These are phyloP conservation scores for Cucumis hystrix DNA, from an alignment of 306 rosid species.

Conservation along the genomic window DNA sequence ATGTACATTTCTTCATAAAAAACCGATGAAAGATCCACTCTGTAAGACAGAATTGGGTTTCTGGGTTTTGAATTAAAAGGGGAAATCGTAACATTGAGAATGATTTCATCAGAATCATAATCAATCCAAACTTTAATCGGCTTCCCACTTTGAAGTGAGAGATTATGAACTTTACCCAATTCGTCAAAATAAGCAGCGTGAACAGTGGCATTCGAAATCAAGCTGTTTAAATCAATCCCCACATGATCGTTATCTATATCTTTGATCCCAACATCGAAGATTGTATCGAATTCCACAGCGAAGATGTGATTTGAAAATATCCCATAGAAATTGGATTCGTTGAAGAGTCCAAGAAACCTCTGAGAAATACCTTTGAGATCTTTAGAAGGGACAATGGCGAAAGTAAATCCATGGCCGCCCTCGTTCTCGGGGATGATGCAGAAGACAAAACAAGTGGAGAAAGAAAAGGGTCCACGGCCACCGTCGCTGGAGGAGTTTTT, in stretches of 20 bases:
- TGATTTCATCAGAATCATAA: background rate
- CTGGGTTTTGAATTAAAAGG: constrained; percentile 1
- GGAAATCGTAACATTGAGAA: background rate
- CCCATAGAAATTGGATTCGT: background rate
- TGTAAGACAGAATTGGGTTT: background rate
- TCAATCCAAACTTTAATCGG: constrained; percentile 8
- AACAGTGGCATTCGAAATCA: background rate
- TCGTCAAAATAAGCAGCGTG: background rate
- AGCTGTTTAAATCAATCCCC: constrained; percentile 9
- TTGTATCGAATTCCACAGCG: constrained; percentile 13
- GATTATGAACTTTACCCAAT: background rate
- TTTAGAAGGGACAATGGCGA: constrained; percentile 8
- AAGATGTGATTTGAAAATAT: background rate
- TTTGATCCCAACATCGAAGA: background rate
- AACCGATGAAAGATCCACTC: constrained; percentile 4
- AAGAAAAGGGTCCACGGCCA: background rate
- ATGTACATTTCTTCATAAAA: constrained; percentile 1
- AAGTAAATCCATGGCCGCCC: constrained; percentile 8
- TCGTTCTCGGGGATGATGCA: background rate
- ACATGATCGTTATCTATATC: constrained; percentile 13
- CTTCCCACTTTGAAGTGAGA: background rate
- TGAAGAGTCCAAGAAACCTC: constrained; percentile 11
- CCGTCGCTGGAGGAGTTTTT: background rate
- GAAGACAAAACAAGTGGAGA: constrained; percentile 9
- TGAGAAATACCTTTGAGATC: background rate